A percentile compares a stretch with the other conserved stretches of the same genome.
Evolutionary conservation across 2,329 filamentous ascomycete genomes (phyloP).

Genomic region (Trichoderma endophyticum): DNA sequence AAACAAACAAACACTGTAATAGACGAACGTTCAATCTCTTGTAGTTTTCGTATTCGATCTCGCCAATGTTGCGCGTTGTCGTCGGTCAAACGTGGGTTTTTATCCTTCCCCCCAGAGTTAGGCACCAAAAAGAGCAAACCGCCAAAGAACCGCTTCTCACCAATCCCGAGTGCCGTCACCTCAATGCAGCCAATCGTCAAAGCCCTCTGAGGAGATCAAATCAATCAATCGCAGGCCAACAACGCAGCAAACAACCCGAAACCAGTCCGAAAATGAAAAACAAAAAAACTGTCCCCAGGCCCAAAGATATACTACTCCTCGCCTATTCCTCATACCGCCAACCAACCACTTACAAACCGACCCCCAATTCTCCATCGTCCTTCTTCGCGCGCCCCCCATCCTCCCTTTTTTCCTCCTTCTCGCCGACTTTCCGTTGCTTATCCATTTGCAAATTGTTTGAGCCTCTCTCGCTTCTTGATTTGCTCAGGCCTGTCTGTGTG

Average conservation of each 20-base stretch:
- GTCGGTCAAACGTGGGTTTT: background rate
- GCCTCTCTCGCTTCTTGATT: background rate
- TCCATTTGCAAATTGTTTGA: background rate
- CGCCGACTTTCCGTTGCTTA: background rate
- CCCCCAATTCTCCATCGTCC: background rate
- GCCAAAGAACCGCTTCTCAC: background rate
- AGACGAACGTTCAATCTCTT: background rate
- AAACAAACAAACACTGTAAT: background rate
- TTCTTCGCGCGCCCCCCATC: background rate
- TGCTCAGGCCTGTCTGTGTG: background rate
- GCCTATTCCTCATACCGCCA: background rate
- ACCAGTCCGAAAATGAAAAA: background rate
- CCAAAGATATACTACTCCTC: background rate
- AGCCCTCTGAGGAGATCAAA: background rate
- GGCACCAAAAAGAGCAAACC: conserved; percentile 2
- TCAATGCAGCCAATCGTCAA: background rate
- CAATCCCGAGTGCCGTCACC: background rate
- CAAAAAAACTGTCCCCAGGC: background rate
- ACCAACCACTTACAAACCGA: background rate
- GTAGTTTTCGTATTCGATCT: background rate
- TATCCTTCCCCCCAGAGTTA: background rate
- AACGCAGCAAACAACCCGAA: background rate
- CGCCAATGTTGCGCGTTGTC: background rate
- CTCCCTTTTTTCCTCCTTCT: background rate
- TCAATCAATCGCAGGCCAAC: background rate